A percentile compares a stretch with the other conserved stretches of the same genome.
These are phyloP conservation scores for Nakataea oryzae DNA, from an alignment of 2,329 filamentous ascomycete species.

Conservation along the genomic window DNA sequence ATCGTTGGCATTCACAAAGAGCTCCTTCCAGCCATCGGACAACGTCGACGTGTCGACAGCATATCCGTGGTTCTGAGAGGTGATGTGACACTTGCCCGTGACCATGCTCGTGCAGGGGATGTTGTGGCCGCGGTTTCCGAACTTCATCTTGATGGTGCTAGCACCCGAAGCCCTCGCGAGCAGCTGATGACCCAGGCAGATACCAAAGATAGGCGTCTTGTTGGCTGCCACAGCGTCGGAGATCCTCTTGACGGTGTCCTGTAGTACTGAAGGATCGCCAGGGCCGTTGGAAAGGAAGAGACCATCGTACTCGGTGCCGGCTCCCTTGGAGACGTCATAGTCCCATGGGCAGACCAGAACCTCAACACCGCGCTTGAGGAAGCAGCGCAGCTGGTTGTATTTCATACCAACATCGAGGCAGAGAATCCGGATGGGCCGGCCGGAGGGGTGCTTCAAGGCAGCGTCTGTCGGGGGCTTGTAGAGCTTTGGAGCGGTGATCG, in stretches of 20 bases:
- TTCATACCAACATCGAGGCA: conserved; percentile 97
- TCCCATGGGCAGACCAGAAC: conserved; percentile 94
- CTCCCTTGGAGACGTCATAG: conserved; percentile 72
- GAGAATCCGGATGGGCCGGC: conserved; percentile 75
- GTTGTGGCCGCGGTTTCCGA: conserved; percentile 96
- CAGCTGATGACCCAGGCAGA: conserved; percentile 90
- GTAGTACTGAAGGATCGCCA: conserved; percentile 83
- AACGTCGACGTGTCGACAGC: conserved; percentile 77
- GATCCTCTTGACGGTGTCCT: conserved; percentile 71
- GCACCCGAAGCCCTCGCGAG: conserved; percentile 82
- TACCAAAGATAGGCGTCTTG: conserved; percentile 84
- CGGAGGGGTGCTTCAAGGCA: conserved; percentile 77
- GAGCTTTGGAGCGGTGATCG: conserved; percentile 74
- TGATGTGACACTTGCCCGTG: conserved; percentile 96
- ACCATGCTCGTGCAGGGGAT: conserved; percentile 95
- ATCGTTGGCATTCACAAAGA: conserved; percentile 97
- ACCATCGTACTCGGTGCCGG: conserved; percentile 81
- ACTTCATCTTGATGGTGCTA: conserved; percentile 91
- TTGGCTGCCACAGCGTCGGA: conserved; percentile 65
- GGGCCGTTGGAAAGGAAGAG: conserved; percentile 97
- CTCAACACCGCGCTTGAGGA: conserved; percentile 83
- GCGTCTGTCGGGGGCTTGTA: conserved; percentile 65
- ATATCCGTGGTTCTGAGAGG: conserved; percentile 96
- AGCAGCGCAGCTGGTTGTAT: conserved; percentile 93
- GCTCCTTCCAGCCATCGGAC: conserved; percentile 73